Conservation (phyloP, 2,329 filamentous ascomycete genomes). For the Pseudogymnoascus sp. region DNA sequence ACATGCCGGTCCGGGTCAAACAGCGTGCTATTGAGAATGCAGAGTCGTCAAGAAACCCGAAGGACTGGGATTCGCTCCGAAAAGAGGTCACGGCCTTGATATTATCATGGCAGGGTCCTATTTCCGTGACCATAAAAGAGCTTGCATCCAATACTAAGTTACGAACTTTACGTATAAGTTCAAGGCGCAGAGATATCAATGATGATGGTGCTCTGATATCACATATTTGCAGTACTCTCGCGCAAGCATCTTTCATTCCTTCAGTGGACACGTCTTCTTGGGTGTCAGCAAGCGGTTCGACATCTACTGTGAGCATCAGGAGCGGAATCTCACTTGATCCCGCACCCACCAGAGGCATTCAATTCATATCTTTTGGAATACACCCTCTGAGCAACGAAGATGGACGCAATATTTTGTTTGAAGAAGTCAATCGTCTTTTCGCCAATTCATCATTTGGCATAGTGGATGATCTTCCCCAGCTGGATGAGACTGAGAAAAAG, state of each 20-base stretch:
- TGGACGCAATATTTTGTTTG: slow-evolving; percentile 60
- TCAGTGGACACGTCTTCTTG: slow-evolving; percentile 48
- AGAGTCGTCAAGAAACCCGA: slow-evolving; percentile 41
- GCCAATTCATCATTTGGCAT: slow-evolving; percentile 67
- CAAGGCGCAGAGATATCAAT: background rate
- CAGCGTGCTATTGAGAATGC: slow-evolving; percentile 54
- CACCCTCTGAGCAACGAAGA: slow-evolving; percentile 50
- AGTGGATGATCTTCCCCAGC: slow-evolving; percentile 37
- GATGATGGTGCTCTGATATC: background rate
- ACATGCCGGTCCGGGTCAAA: slow-evolving; percentile 84
- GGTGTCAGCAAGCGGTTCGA: slow-evolving; percentile 62
- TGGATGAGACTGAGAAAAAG: slow-evolving; percentile 31
- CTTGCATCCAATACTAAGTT: slow-evolving; percentile 17
- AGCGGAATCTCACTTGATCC: slow-evolving; percentile 67
- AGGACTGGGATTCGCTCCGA: slow-evolving; percentile 49
- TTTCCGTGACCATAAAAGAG: slow-evolving; percentile 54
- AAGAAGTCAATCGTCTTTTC: slow-evolving; percentile 73
- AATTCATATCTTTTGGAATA: slow-evolving; percentile 77
- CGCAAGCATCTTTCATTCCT: slow-evolving; percentile 57
- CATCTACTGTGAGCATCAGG: slow-evolving; percentile 51
- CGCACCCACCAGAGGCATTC: slow-evolving; percentile 60
- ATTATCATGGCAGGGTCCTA: slow-evolving; percentile 56
- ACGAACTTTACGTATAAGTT: slow-evolving; percentile 20
- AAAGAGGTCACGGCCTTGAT: slow-evolving; percentile 51
- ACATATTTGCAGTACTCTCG: slow-evolving; percentile 45